A percentile compares a stretch with the other conserved stretches of the same genome.
Conservation (phyloP, 768 basidiomycete species). For the Xanthoconium stramineum region DNA sequence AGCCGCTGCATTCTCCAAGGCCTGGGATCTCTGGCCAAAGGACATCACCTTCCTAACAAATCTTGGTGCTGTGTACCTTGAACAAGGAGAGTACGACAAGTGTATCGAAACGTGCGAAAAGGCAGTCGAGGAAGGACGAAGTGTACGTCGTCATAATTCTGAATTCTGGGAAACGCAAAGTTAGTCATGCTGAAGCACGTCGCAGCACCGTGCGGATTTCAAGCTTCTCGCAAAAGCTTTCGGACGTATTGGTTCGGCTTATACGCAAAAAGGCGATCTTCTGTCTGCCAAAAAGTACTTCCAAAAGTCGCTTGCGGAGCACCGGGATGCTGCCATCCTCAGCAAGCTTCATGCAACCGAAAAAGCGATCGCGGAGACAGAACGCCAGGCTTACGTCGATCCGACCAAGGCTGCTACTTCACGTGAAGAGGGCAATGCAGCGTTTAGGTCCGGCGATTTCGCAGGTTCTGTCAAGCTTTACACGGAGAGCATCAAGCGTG, state of each 20-base stretch:
- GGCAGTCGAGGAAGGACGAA: conserved; percentile 94
- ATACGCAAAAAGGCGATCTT: conserved; percentile 76
- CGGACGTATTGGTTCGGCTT: conserved; percentile 85
- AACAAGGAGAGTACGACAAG: conserved; percentile 89
- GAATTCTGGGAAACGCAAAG: not conserved
- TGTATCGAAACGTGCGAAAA: conserved; percentile 90
- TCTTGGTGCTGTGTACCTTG: conserved; percentile 86
- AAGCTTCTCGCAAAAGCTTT: conserved; percentile 94
- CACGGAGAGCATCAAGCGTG: conserved; percentile 94
- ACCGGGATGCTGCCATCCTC: conserved; percentile 90
- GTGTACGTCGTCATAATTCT: conserved; percentile 38
- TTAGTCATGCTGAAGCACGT: not conserved
- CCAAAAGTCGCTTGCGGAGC: conserved; percentile 92
- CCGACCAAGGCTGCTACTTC: conserved; percentile 78
- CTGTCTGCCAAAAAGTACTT: conserved; percentile 82
- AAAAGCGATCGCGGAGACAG: conserved; percentile 70
- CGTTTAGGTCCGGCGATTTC: conserved; percentile 93
- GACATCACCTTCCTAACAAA: conserved; percentile 95
- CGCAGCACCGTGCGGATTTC: conserved; percentile 83
- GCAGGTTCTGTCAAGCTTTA: conserved; percentile 89
- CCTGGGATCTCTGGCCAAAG: conserved; percentile 92
- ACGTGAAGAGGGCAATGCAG: conserved; percentile 87
- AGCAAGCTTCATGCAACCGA: conserved; percentile 87
- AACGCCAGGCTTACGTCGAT: conserved; percentile 82
- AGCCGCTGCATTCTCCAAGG: conserved; percentile 69